Conservation (phyloP, 805 yeast species). For the Spathaspora passalidarum region DNA sequence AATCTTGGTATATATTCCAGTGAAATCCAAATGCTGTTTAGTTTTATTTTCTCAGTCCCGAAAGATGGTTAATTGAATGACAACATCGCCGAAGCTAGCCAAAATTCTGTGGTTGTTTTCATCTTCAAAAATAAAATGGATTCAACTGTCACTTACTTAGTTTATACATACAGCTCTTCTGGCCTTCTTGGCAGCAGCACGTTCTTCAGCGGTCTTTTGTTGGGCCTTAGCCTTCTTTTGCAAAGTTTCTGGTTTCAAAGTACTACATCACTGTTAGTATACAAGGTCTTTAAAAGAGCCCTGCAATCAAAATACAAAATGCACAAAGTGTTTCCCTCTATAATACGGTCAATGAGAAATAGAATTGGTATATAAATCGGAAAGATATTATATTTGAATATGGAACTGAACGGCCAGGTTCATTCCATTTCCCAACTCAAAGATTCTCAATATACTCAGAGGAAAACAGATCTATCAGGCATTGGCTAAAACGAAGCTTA, state of each 20-base stretch:
- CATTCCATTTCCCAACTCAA: conserved; percentile 31
- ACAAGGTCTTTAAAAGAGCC: conserved; percentile 2
- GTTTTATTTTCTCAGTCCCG: conserved; percentile 60
- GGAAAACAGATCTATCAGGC: conserved; percentile 45
- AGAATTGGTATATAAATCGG: conserved; percentile 17
- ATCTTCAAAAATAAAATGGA: conserved; percentile 43
- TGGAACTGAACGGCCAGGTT: conserved; percentile 40
- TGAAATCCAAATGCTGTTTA: neutral
- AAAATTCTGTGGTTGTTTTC: conserved; percentile 46
- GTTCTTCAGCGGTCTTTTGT: conserved; percentile 72
- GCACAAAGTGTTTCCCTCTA: conserved; percentile 8
- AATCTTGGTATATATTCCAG: neutral
- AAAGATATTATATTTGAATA: conserved; percentile 17
- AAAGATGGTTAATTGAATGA: conserved; percentile 80
- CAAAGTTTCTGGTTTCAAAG: conserved; percentile 79
- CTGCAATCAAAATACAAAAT: neutral
- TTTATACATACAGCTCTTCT: conserved; percentile 75
- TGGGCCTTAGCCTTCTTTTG: conserved; percentile 78
- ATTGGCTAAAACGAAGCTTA: conserved; percentile 32
- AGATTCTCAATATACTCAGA: conserved; percentile 26
- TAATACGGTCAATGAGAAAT: conserved; percentile 7
- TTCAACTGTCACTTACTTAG: neutral
- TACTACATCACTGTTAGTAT: conserved; percentile 22
- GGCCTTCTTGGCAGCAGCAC: conserved; percentile 76
- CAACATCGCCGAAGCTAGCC: conserved; percentile 75